These are phyloP conservation scores for Hypocrella siamensis DNA, from an alignment of 2,329 filamentous ascomycete species.

Conservation along the genomic window DNA sequence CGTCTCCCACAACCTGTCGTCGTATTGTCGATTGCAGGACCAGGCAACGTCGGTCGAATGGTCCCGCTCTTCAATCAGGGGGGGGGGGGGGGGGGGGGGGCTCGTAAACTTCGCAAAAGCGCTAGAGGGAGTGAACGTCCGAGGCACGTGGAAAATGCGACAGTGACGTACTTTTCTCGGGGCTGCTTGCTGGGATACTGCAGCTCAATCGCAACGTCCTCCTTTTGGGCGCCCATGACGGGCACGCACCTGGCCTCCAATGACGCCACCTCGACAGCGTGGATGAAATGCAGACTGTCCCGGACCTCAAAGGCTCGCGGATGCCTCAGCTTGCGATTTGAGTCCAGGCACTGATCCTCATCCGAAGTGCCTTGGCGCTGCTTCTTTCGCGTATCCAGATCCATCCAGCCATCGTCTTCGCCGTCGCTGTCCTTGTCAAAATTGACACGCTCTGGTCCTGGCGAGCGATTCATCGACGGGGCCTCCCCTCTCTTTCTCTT, in stretches of 20 bases:
- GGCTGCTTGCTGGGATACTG: slow-evolving; percentile 69
- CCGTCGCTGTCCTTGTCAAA: slow-evolving; percentile 35
- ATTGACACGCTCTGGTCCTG: slow-evolving; percentile 30
- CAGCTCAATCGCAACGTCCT: slow-evolving; percentile 48
- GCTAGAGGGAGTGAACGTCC: too few relatives aligned
- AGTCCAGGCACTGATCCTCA: slow-evolving; percentile 26
- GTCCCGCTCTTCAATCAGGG: too few relatives aligned
- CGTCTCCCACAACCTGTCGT: too few relatives aligned
- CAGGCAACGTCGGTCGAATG: too few relatives aligned
- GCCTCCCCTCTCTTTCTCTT: slow-evolving; percentile 30
- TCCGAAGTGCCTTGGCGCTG: slow-evolving; percentile 25
- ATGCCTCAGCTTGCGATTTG: slow-evolving; percentile 30
- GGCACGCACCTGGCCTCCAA: slow-evolving; percentile 33
- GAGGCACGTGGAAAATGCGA: too few relatives aligned
- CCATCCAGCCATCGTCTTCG: slow-evolving; percentile 37
- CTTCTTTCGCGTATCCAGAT: slow-evolving; percentile 30
- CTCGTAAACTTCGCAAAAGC: too few relatives aligned
- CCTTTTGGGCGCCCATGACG: slow-evolving; percentile 29
- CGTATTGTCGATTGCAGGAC: too few relatives aligned
- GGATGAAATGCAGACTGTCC: slow-evolving; percentile 32
- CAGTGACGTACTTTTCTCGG: slow-evolving; percentile 46
- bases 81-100: too few relatives aligned
- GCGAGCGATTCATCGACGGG: slow-evolving; percentile 18
- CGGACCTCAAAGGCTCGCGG: slow-evolving; percentile 28
- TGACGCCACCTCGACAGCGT: slow-evolving; percentile 41